Evolutionary conservation across 176 grass and related monocot genomes (phyloP), one percentile per base, ranked within the genome.

Genomic region (Guadua angustifolia): DNA sequence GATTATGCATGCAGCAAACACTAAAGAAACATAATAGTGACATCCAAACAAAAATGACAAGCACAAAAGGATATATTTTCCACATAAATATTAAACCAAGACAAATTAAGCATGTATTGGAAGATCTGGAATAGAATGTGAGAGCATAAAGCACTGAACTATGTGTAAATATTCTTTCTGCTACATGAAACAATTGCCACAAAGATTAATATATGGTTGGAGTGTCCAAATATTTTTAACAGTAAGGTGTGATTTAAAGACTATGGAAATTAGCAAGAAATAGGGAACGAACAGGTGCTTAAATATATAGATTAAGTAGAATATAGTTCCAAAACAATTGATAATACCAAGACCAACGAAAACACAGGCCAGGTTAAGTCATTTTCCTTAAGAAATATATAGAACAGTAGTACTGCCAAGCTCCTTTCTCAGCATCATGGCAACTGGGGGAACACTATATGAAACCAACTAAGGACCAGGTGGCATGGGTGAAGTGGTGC

Each of bases 141-240:
- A 32, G 52, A 71, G 5, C 8, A 71, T 1, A 70, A 58, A 59
- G 35, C 18, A 75, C 17, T 51, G 19, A 73, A 39, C 35, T 32
- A 22, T 72, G 11, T 16, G 25, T 51, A 9, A 10, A 66, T 33
- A 6, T 60, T 25, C 32, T 32, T 57, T 67, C 18, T n/a, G 59
- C 35, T 35, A 33, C 7, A 56, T 43, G 24, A 56, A 74, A 55
- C 17, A 65, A 79, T 44, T 58, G 12, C 1, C 57, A 17, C 15
- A 24, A 63, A 12, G 19, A 9, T 17, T 68, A 84, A 69, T 39
- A 77, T 77, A 76, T 60, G 55, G 53, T 64, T 78, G 24, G 39
- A 46, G 40, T 7, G 14, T 26, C 26, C 74, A 85, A 25, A 60
- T 71, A 53, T 4, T 44, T 49, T 24, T 63, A 18, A 24, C 21